Base-by-base conservation (phyloP, 1,284 basidiomycete species). In the Trichosporon inkin region DNA sequence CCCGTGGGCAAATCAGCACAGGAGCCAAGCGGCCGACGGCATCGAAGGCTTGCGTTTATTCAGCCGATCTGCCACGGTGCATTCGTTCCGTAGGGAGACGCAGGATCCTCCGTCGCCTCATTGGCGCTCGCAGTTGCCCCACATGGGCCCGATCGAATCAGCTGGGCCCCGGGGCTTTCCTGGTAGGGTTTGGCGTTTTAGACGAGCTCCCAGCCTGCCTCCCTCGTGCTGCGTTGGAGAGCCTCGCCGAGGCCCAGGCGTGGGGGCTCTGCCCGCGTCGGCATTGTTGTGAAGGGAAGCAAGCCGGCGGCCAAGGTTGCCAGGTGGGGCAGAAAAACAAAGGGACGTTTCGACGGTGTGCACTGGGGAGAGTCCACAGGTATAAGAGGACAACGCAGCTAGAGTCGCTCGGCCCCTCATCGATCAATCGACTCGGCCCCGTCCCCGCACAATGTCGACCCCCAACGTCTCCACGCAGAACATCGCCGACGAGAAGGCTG, bases 71-170 rank as follows among this genome's bases (percentile, higher is more conserved):
- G 44, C 44, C 28, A 49, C 24, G 22, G 28, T 22, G 22, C 44
- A 24, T 28, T 16, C 16, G 22, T 49, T 22, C 44, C 44, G 44
- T 49, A 49, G 44, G 44, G 22, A 32, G n/a, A 22, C 16, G 19
- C 28, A 49, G 44, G 44, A 49, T 22, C 22, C 10, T 32, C 44
- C 44, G 44, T n/a, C 44, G 44, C 28, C 44, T 49, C 22, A 49
- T 49, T 49, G 44, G 44, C 19, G 28, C 28, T 16, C 14, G 17
- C 44, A 11, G 24, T 49, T 49, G 44, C 44, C 44, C 44, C 44
- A 49, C 44, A 49, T 49, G 44, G 44, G 28, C 44, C 24, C 44
- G 44, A 49, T 49, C 44, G 44, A 49, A 28, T n/a, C 44, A 49
- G 44, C 44, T 49, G 44, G 44, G 44, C 44, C 44, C 44, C 44